Conservation (phyloP, 176 grass and related monocot genomes). For the Ampelocalamus luodianensis region DNA sequence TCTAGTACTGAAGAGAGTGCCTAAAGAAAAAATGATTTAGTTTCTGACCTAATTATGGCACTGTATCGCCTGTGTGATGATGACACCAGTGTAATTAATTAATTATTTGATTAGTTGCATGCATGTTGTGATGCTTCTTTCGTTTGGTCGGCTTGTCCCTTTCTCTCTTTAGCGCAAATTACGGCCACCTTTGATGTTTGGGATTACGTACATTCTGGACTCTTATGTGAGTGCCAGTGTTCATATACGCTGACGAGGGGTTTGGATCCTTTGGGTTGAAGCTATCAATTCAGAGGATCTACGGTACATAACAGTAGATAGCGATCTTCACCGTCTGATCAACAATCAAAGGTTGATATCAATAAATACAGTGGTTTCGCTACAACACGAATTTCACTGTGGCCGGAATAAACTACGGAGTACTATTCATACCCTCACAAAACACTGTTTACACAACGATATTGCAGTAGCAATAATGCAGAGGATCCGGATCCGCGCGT, state of each 20-base stretch:
- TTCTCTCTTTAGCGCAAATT: slow-evolving; percentile 52
- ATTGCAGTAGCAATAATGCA: too few species aligned
- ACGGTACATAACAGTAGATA: too few species aligned
- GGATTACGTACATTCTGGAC: slow-evolving; percentile 31
- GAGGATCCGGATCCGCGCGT: too few species aligned
- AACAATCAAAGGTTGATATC: too few species aligned
- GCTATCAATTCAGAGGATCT: too few species aligned
- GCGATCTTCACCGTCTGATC: too few species aligned
- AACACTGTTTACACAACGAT: too few species aligned
- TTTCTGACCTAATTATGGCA: slow-evolving; percentile 40
- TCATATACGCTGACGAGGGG: neutral
- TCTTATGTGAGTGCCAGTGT: neutral
- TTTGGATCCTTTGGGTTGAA: too few species aligned
- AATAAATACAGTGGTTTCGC: too few species aligned
- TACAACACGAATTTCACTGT: too few species aligned
- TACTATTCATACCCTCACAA: too few species aligned
- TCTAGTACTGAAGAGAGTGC: neutral
- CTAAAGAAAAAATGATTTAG: neutral
- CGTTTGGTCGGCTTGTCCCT: slow-evolving; percentile 55
- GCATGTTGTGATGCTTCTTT: slow-evolving; percentile 48
- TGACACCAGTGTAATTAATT: slow-evolving; percentile 37
- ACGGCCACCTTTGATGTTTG: slow-evolving; percentile 39
- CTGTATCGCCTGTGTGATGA: slow-evolving; percentile 37
- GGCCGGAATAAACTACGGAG: too few species aligned
- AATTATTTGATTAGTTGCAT: neutral